Evolutionary conservation across 2,329 filamentous ascomycete genomes (phyloP), one percentile per base, ranked within the genome.

Genomic region (Exophiala calicioides): DNA sequence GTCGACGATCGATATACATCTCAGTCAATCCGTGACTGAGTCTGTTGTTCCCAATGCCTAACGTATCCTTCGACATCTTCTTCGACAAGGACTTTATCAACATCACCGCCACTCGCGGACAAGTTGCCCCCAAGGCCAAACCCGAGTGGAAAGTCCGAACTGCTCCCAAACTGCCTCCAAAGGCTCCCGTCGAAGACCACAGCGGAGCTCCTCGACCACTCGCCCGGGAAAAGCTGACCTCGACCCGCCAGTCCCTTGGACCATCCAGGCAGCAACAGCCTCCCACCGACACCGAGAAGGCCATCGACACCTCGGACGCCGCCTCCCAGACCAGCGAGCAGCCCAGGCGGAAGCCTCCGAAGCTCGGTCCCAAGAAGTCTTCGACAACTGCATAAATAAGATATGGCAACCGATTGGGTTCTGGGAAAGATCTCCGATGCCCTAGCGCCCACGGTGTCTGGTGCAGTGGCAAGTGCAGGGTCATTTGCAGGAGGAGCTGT

Each of bases 61-160:
- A 60, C 56, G 50, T 60, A 54, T 59, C 57, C 7, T 59, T 60
- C 52, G 58, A 60, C 47, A 54, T 60, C 40, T 59, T 59, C 42
- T 60, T 57, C 23, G 56, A 60, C 44, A 55, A 58, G 45, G 58
- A 60, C 54, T 57, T 60, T 50, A 57, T 60, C 52, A 60, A 60
- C 46, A 44, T 60, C 50, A 59, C 58, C 40, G 56, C 56, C 41
- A 55, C 58, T 37, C 51, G 58, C 53, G 52, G 58, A 33, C 47
- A 56, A 18, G 53, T 45, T 30, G 57, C 56, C 27, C 58, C 58
- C 30, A 59, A 58, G 49, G 58, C 55, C 16, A 60, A 59, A 45
- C 58, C 58, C 19, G 58, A 54, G 38, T 60, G 58, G 58, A 60
- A 61, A 51, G 56, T 58, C 41, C 53, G 57, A 20, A 55, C 58